Evolutionary conservation across 2,329 filamentous ascomycete genomes (phyloP).

Genomic region (Paecilomyces sp.): DNA sequence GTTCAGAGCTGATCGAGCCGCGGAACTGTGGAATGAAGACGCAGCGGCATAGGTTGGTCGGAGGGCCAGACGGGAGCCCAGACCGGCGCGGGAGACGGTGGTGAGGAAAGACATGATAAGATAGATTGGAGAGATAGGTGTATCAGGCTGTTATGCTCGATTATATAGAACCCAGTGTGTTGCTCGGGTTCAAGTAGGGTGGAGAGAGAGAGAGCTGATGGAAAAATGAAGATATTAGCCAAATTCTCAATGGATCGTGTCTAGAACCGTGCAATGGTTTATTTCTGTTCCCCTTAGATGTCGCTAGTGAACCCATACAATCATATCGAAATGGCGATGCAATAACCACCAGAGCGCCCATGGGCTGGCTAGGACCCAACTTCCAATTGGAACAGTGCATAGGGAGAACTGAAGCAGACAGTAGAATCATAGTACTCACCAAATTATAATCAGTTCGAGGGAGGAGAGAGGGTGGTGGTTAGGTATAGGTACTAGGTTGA

Average conservation of each 20-base stretch:
- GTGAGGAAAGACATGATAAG: not conserved
- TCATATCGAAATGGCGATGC: not conserved
- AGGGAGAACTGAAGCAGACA: not conserved
- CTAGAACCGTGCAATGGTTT: not conserved
- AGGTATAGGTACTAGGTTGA: not conserved
- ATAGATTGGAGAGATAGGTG: not conserved
- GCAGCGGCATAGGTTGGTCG: not conserved
- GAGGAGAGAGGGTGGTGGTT: not conserved
- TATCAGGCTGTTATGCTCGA: not conserved
- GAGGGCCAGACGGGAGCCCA: not conserved
- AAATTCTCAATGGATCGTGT: not conserved
- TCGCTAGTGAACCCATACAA: not conserved
- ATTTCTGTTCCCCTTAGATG: not conserved
- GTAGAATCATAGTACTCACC: not conserved
- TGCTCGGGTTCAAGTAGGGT: not conserved
- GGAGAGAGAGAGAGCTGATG: not conserved
- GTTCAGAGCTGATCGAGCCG: slow-evolving; percentile 20
- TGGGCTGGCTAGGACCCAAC: not conserved
- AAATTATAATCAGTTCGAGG: not conserved
- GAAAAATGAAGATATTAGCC: not conserved
- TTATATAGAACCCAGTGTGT: not conserved
- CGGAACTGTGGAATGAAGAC: slow-evolving; percentile 20
- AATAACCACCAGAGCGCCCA: not conserved
- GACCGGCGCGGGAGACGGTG: slow-evolving; percentile 1
- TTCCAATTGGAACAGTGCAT: not conserved